These are phyloP conservation scores for Aegle marmelos DNA, from an alignment of 345 rosid species.

Conservation along the genomic window DNA sequence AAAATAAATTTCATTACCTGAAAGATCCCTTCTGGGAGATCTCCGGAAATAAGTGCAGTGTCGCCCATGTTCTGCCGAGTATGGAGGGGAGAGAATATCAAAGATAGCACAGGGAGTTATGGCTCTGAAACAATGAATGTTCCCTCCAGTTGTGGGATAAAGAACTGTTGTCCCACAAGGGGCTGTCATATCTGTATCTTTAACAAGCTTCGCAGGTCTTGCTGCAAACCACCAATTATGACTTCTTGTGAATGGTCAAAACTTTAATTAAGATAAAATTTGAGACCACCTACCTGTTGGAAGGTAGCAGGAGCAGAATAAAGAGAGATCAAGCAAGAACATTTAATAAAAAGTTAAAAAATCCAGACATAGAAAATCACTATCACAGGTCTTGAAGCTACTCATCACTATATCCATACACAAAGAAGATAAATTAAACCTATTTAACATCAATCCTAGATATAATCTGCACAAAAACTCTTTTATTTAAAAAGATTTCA, in stretches of 20 bases:
- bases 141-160: conserved; percentile 77
- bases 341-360: background rate
- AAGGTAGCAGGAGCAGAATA: background rate
- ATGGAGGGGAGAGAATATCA: conserved; percentile 75
- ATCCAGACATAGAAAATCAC: too few species aligned
- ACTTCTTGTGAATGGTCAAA: background rate
- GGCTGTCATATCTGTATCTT: conserved; percentile 63
- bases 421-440: background rate
- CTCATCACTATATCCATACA: background rate
- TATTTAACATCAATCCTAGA: background rate
- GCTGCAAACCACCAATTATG: conserved; percentile 42
- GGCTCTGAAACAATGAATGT: conserved; percentile 82
- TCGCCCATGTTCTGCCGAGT: conserved; percentile 54
- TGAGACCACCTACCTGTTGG: background rate
- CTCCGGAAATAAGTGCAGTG: conserved; percentile 67
- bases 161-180: conserved; percentile 61
- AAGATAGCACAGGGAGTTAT: conserved; percentile 69
- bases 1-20: conserved; percentile 38
- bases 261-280: background rate
- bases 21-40: conserved; percentile 48
- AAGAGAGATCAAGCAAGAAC: background rate
- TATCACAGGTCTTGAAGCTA: background rate
- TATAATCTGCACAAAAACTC: background rate
- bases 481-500: background rate
- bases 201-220: conserved; percentile 72